Conservation (phyloP, 345 rosid species). For the Luvunga scandens region DNA sequence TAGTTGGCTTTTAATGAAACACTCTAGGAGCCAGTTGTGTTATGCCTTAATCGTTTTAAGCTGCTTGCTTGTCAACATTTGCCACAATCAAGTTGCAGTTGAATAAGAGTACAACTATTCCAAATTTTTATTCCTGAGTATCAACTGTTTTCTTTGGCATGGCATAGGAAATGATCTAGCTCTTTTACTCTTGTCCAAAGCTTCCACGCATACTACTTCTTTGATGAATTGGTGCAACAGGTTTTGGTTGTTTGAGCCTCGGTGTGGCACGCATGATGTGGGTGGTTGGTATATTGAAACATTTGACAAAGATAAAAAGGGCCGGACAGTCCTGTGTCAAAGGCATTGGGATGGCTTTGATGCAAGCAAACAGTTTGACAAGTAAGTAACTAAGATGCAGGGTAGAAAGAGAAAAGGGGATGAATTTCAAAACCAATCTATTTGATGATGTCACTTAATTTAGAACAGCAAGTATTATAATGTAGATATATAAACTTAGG, state of each 20-base stretch:
- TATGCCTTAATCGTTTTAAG: neutral
- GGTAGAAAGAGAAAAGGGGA: neutral
- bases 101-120: neutral
- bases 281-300: constrained; percentile 99
- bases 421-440: neutral
- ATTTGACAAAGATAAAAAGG: constrained; percentile 75
- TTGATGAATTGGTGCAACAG: constrained; percentile 36
- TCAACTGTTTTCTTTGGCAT: neutral
- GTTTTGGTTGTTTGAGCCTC: constrained; percentile 97
- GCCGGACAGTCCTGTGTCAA: constrained; percentile 56
- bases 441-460: neutral
- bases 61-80: neutral
- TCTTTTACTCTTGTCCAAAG: neutral
- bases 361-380: constrained; percentile 46
- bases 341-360: constrained; percentile 81
- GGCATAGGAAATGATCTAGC: neutral
- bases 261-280: constrained; percentile 79
- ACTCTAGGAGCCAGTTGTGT: neutral
- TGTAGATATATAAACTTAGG: neutral
- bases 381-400: constrained; percentile 43
- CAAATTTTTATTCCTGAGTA: neutral
- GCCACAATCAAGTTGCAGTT: neutral
- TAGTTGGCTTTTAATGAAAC: neutral
- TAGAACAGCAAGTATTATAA: neutral
- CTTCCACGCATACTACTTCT: neutral